Evolutionary conservation across 306 rosid genomes (phyloP).

Genomic region (Trifolium dubium): DNA sequence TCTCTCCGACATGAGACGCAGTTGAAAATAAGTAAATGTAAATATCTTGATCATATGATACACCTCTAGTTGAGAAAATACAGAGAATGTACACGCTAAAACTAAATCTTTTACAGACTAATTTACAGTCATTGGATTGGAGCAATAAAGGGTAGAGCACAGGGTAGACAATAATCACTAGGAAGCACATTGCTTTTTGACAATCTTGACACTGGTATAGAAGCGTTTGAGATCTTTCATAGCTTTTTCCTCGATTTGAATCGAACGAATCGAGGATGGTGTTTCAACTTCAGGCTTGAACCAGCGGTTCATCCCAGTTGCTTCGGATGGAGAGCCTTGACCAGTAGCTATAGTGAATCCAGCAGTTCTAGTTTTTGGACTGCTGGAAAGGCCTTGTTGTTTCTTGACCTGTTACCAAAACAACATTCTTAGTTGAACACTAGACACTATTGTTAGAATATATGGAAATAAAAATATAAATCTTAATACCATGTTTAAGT

Average conservation of each 20-base stretch:
- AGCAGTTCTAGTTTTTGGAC: constrained; percentile 79
- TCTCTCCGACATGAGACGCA: constrained; percentile 46
- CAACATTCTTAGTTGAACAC: constrained; percentile 35
- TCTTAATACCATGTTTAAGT: background rate
- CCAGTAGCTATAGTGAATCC: constrained; percentile 69
- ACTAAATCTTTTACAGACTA: constrained; percentile 55
- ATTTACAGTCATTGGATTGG: constrained; percentile 47
- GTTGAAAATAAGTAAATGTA: constrained; percentile 33
- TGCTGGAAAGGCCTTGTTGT: constrained; percentile 65
- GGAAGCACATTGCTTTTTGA: constrained; percentile 50
- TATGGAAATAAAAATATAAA: background rate
- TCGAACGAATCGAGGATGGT: constrained; percentile 90
- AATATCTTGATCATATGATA: constrained; percentile 37
- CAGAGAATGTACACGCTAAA: constrained; percentile 50
- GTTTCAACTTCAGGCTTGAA: constrained; percentile 81
- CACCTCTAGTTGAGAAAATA: constrained; percentile 33
- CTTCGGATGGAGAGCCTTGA: constrained; percentile 84
- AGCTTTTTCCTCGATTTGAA: constrained; percentile 97
- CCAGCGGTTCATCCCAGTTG: constrained; percentile 81
- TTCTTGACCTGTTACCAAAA: constrained; percentile 64
- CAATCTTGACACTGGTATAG: constrained; percentile 85
- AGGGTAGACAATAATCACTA: constrained; percentile 2
- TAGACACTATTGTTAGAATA: background rate
- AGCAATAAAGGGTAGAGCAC: constrained; percentile 29
- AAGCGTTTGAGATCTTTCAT: constrained; percentile 96